Evolutionary conservation across 2,329 filamentous ascomycete species (phyloP).

Genomic region (Xylariaceae sp.): DNA sequence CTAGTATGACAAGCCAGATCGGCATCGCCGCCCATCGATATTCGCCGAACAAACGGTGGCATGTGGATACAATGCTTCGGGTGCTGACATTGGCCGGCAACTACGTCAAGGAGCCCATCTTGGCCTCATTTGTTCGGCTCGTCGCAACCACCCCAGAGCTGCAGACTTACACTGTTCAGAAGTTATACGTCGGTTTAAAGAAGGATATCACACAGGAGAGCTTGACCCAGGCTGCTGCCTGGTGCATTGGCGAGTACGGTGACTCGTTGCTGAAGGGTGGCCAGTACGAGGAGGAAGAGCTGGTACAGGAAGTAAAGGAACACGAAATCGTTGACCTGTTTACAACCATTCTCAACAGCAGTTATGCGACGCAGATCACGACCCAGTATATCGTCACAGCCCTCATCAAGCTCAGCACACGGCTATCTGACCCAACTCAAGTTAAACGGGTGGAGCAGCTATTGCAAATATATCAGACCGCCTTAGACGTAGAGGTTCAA

Average conservation of each 20-base stretch:
- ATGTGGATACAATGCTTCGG: slow-evolving; percentile 94
- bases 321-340: slow-evolving; percentile 92
- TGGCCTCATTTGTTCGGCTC: slow-evolving; percentile 92
- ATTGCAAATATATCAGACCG: slow-evolving; percentile 71
- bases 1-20: slow-evolving; percentile 96
- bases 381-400: slow-evolving; percentile 96
- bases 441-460: slow-evolving; percentile 78
- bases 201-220: slow-evolving; percentile 98
- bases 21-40: slow-evolving; percentile 94
- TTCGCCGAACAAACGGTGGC: slow-evolving; percentile 96
- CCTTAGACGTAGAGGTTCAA: slow-evolving; percentile 91
- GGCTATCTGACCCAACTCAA: slow-evolving; percentile 77
- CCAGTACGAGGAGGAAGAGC: slow-evolving; percentile 89
- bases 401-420: slow-evolving; percentile 88
- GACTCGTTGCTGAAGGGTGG: slow-evolving; percentile 84
- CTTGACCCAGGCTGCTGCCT: slow-evolving; percentile 84
- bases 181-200: slow-evolving; percentile 83
- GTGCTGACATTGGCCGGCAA: slow-evolving; percentile 91
- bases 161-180: slow-evolving; percentile 94
- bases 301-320: slow-evolving; percentile 75
- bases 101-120: slow-evolving; percentile 95
- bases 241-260: slow-evolving; percentile 97
- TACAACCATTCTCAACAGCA: slow-evolving; percentile 85
- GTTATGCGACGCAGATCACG: slow-evolving; percentile 83
- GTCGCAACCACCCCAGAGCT: slow-evolving; percentile 92